Evolutionary conservation across 2,329 filamentous ascomycete genomes (phyloP).

Genomic region (Pseudocercospora cruenta): DNA sequence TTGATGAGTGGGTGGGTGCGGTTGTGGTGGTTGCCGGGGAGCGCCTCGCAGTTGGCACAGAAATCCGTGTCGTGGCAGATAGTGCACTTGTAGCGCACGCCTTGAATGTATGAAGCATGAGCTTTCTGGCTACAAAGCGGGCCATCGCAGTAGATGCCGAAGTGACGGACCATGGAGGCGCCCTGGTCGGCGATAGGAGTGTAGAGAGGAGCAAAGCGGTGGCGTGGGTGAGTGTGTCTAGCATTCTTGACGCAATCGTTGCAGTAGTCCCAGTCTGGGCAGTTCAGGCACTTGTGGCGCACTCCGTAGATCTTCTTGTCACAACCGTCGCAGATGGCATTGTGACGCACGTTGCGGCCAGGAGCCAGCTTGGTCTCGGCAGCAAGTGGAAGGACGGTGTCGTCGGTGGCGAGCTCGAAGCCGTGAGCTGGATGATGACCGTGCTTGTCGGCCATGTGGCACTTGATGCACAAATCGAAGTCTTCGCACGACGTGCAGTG

Average conservation of each 20-base stretch:
- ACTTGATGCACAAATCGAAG: constrained; percentile 86
- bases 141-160: constrained; percentile 92
- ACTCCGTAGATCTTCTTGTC: constrained; percentile 84
- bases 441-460: constrained; percentile 75
- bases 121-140: constrained; percentile 73
- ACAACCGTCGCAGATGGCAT: constrained; percentile 92
- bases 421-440: constrained; percentile 88
- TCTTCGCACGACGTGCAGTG: constrained; percentile 85
- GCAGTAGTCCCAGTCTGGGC: constrained; percentile 98
- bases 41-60: constrained; percentile 90
- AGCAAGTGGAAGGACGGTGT: constrained; percentile 62
- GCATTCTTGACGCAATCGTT: constrained; percentile 71
- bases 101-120: constrained; percentile 68
- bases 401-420: constrained; percentile 70
- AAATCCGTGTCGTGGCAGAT: constrained; percentile 95
- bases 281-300: constrained; percentile 94
- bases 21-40: constrained; percentile 83
- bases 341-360: constrained; percentile 79
- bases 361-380: constrained; percentile 72
- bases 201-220: constrained; percentile 89
- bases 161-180: constrained; percentile 62
- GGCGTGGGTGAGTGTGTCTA: constrained; percentile 71
- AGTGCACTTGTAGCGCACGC: constrained; percentile 93
- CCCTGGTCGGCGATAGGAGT: constrained; percentile 62
- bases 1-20: constrained; percentile 96